These are phyloP conservation scores for Geranium incanum DNA, from an alignment of 441 rosid genomes.

Conservation along the genomic window DNA sequence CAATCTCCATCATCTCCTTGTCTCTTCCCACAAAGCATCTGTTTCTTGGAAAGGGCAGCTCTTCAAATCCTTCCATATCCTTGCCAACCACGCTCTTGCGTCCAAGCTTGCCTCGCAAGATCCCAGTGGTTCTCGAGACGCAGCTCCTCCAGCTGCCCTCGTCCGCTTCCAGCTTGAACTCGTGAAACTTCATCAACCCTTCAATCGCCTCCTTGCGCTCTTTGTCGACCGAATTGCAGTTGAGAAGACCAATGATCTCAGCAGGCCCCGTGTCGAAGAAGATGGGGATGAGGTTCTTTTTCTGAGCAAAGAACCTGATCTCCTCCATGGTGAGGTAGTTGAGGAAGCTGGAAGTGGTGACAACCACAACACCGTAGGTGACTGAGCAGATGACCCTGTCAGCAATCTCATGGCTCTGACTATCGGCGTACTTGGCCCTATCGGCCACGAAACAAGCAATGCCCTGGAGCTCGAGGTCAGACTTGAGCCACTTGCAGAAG, in stretches of 20 bases:
- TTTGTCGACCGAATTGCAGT: constrained; percentile 56
- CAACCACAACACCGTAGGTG: constrained; percentile 67
- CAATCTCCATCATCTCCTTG: constrained; percentile 63
- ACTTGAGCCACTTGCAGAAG: constrained; percentile 88
- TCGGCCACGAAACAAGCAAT: constrained; percentile 88
- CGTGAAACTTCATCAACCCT: constrained; percentile 60
- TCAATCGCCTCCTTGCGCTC: constrained; percentile 79
- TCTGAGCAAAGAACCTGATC: constrained; percentile 77
- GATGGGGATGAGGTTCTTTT: constrained; percentile 76
- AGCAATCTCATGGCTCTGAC: constrained; percentile 78
- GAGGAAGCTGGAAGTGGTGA: constrained; percentile 53
- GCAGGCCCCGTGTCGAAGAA: constrained; percentile 63
- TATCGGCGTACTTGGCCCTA: constrained; percentile 64
- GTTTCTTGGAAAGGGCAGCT: constrained; percentile 68
- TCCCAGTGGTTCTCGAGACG: constrained; percentile 42
- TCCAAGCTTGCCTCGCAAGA: constrained; percentile 66
- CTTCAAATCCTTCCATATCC: constrained; percentile 50
- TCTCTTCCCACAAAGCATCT: constrained; percentile 68
- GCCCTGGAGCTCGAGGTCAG: constrained; percentile 88
- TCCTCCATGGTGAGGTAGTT: constrained; percentile 70
- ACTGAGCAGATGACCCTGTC: constrained; percentile 80
- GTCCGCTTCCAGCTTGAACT: constrained; percentile 69
- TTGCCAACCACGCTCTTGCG: constrained; percentile 58
- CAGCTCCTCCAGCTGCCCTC: constrained; percentile 80
- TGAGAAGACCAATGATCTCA: constrained; percentile 48